phyloP scores from a whole-genome alignment of 2,329 filamentous ascomycete species.

The Fusarium concolor region DNA sequence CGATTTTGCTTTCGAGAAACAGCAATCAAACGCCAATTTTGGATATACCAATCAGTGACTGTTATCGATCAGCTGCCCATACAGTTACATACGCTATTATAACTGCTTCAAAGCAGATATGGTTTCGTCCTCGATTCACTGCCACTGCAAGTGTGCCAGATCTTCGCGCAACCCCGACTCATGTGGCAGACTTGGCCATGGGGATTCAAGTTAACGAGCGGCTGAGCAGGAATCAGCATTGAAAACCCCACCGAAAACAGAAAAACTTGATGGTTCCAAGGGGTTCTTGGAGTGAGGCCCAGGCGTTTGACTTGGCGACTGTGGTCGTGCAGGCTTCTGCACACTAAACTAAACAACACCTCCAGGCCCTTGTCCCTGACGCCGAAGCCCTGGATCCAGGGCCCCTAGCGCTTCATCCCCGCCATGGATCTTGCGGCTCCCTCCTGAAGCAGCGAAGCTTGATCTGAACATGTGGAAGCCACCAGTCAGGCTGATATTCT shows the following conservation, averaged over 20 bases:
- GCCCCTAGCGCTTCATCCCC: constrained; percentile 43
- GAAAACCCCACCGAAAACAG: constrained; percentile 9
- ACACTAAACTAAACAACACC: constrained; percentile 36
- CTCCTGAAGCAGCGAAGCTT: constrained; percentile 36
- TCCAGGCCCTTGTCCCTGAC: constrained; percentile 36
- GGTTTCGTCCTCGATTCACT: constrained; percentile 33
- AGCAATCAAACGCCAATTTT: constrained; percentile 32
- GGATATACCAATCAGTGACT: constrained; percentile 27
- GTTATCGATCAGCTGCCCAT: constrained; percentile 7
- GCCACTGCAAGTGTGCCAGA: constrained; percentile 26
- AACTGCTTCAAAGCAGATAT: constrained; percentile 28
- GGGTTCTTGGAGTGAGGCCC: constrained; percentile 28
- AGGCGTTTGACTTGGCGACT: constrained; percentile 45
- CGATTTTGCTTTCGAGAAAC: constrained; percentile 23
- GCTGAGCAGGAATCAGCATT: constrained; percentile 20
- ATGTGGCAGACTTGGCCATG: neutral
- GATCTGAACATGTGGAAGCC: constrained; percentile 33
- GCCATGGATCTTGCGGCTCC: constrained; percentile 48
- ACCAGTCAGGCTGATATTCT: constrained; percentile 38
- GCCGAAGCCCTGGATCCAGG: constrained; percentile 36
- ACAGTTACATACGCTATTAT: constrained; percentile 24
- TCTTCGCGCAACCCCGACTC: constrained; percentile 6
- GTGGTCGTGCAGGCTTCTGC: constrained; percentile 38
- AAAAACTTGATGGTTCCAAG: constrained; percentile 28
- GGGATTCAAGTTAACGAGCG: constrained; percentile 21